A percentile compares a stretch with the other conserved stretches of the same genome.
These are phyloP conservation scores for Colletotrichum cuscutae DNA, from an alignment of 2,329 filamentous ascomycete species.

Conservation along the genomic window DNA sequence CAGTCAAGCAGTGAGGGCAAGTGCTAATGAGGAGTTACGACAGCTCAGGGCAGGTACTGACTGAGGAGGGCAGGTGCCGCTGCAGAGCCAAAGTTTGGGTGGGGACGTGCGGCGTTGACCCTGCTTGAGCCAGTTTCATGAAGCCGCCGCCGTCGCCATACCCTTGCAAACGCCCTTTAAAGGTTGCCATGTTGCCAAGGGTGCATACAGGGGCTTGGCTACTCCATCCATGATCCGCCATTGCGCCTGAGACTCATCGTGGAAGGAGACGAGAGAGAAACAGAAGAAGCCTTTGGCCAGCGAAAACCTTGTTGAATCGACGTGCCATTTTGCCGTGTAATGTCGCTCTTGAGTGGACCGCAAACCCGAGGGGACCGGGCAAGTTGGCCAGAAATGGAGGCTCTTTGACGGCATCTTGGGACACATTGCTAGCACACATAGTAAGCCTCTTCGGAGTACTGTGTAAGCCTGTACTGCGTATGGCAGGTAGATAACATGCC, in stretches of 20 bases:
- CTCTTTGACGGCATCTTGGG: neutral
- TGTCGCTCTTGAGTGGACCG: neutral
- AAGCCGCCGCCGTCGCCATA: constrained; percentile 25
- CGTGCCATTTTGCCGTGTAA: neutral
- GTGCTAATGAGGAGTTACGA: no score
- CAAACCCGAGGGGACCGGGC: neutral
- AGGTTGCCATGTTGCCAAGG: constrained; percentile 1
- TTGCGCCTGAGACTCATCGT: neutral
- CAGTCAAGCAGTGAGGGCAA: no score
- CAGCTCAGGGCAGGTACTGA: neutral
- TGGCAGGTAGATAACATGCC: no score
- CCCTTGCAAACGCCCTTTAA: constrained; percentile 23
- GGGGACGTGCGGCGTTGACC: constrained; percentile 19
- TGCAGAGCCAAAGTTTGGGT: constrained; percentile 22
- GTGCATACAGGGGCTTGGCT: neutral
- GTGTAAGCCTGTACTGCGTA: no score
- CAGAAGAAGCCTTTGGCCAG: neutral
- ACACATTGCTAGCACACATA: neutral
- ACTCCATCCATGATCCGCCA: neutral
- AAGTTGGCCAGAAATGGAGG: neutral
- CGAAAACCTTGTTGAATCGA: neutral
- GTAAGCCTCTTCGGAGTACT: neutral
- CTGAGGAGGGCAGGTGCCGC: neutral
- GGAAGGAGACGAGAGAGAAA: neutral
- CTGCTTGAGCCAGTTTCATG: constrained; percentile 34